phyloP scores from a whole-genome alignment of 1,284 basidiomycete genomes.

The Heterobasidion annosum region DNA sequence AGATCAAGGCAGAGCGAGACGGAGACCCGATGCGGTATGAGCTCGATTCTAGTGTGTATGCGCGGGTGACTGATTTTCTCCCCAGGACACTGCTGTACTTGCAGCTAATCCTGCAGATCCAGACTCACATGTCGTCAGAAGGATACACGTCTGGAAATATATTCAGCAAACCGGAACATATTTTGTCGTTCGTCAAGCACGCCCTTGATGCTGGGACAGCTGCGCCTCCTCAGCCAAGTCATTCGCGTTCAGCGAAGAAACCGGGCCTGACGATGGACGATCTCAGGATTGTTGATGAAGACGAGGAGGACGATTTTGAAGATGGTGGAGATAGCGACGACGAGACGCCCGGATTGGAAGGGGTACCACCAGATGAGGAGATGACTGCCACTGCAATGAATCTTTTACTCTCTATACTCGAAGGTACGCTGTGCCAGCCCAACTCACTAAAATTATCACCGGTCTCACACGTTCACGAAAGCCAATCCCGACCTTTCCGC shows the following conservation, averaged over 20 bases:
- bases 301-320: slow-evolving; percentile 23
- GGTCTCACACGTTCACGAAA: slow-evolving; percentile 18
- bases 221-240: slow-evolving; percentile 14
- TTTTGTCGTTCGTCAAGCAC: slow-evolving; percentile 74
- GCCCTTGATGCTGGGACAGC: slow-evolving; percentile 32
- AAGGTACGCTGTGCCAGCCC: slow-evolving; percentile 42
- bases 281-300: slow-evolving; percentile 31
- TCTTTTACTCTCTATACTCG: slow-evolving; percentile 71
- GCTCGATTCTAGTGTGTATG: background rate
- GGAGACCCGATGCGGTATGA: slow-evolving; percentile 46
- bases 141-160: slow-evolving; percentile 48
- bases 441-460: background rate
- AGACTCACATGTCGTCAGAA: slow-evolving; percentile 48
- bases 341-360: slow-evolving; percentile 35
- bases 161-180: slow-evolving; percentile 62
- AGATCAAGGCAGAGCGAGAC: slow-evolving; percentile 30
- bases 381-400: slow-evolving; percentile 72
- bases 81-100: slow-evolving; percentile 52
- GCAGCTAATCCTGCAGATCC: slow-evolving; percentile 74
- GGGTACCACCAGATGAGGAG: slow-evolving; percentile 41
- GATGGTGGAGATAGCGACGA: slow-evolving; percentile 49
- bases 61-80: background rate
- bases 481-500: slow-evolving; percentile 67
- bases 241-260: slow-evolving; percentile 1
- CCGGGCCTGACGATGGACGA: slow-evolving; percentile 28